Evolutionary conservation across 2,329 filamentous ascomycete species (phyloP), one percentile per base, ranked within the genome.

Genomic region (Colletotrichum neosansevieriae): DNA sequence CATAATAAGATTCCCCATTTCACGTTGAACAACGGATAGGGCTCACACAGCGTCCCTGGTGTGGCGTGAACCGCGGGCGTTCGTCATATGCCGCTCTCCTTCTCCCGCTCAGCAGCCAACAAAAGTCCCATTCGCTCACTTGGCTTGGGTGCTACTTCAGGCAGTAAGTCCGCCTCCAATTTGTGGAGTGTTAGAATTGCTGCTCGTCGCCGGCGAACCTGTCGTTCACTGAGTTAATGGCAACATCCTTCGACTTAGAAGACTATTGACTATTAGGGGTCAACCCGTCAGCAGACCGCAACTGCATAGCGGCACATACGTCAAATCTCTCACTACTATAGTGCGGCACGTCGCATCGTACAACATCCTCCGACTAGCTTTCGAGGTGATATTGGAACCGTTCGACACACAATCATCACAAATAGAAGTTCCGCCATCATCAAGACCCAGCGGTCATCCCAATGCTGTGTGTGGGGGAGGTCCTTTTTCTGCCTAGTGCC

Each of bases 91-190:
- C 47, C 40, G 12, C 11, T 40, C 24, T 24, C 21, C 53, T 29
- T 45, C 24, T 64, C 42, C 65, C 53, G 65, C 53, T 68, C 40
- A 65, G 17, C 61, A 65, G 61, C 61, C 32, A 21, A 49, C 61
- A 56, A 65, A 68, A 54, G 53, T 65, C 40, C 60, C 59, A 17
- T 15, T 21, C 19, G 11, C 24, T 32, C 19, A 12, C 17, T 32
- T 19, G n/a, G 17, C 49, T 57, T 13, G 11, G 32, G 17, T 40
- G 36, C 53, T 17, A 2, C 29, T 29, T 7, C 29, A 29, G 6
- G 1, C 29, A 13, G 15, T 19, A n/a, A 32, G 34, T 12, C 9
- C 21, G 12, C 38, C 32, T 32, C 51, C 51, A 54, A 54, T n/a
- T 54, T 54, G 34, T 34, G 34, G 51, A 15, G 29, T 29, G 24